Conservation (phyloP, 108 stramenopile species). For the Skeletonema menzelii region DNA sequence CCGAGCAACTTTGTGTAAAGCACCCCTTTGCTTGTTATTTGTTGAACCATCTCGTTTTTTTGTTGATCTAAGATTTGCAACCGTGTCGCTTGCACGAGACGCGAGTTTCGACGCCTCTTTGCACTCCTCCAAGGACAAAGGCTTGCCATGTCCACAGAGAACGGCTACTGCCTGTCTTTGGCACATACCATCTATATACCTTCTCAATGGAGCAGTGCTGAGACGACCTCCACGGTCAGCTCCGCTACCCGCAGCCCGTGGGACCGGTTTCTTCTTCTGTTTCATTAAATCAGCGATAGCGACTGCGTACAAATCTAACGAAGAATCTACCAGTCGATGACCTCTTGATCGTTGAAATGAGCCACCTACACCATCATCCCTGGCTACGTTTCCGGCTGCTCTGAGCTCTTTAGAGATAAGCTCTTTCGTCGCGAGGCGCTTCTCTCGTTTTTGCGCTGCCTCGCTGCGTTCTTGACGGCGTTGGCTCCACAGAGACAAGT, state of each 20-base stretch:
- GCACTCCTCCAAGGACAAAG: conserved; percentile 67
- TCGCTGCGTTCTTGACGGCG: conserved; percentile 43
- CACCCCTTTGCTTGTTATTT: conserved; percentile 22
- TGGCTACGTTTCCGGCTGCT: conserved; percentile 11
- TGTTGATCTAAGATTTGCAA: conserved; percentile 49
- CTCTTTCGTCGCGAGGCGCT: conserved; percentile 58
- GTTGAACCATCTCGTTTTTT: conserved; percentile 19
- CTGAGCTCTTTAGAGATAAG: conserved; percentile 40
- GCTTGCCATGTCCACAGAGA: conserved; percentile 66
- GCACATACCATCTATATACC: conserved; percentile 80
- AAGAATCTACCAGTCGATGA: conserved; percentile 76
- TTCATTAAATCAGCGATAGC: conserved; percentile 45
- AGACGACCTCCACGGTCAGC: conserved; percentile 59
- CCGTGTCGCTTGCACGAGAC: conserved; percentile 49
- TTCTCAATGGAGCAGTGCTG: conserved; percentile 80
- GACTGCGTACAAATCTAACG: conserved; percentile 70
- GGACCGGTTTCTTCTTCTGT: conserved; percentile 56
- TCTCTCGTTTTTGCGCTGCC: conserved; percentile 65
- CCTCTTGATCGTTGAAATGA: conserved; percentile 72
- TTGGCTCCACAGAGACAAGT: conserved; percentile 55
- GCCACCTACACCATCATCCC: conserved; percentile 54
- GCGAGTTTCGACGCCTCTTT: conserved; percentile 48
- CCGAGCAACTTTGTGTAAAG: conserved; percentile 35
- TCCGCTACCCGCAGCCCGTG: conserved; percentile 58
- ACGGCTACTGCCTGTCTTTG: conserved; percentile 79